Percentiles rank a stretch among this genome's conserved stretches.
Evolutionary conservation across 108 stramenopile species (phyloP).

Genomic region (Pseudonitzschia pungens): DNA sequence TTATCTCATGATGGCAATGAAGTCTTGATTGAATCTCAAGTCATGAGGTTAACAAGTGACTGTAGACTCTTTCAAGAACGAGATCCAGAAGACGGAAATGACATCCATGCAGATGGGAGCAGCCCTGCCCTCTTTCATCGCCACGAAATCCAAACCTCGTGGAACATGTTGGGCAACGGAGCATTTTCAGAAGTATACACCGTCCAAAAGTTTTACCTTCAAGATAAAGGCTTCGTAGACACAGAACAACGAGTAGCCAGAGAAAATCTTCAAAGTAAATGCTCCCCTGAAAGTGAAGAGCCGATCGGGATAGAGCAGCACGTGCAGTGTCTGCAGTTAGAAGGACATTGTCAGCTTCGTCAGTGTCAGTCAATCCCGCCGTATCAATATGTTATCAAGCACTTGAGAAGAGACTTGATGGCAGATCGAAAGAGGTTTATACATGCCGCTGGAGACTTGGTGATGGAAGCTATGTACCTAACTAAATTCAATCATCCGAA

Average conservation of each 20-base stretch:
- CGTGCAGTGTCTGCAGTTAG: slow-evolving; percentile 12
- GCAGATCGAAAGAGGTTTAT: slow-evolving; percentile 29
- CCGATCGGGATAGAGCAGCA: background rate
- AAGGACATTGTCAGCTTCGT: background rate
- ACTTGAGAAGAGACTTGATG: slow-evolving; percentile 39
- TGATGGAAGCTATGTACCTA: slow-evolving; percentile 74
- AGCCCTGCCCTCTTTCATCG: slow-evolving; percentile 29
- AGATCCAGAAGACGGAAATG: background rate
- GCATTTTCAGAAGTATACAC: slow-evolving; percentile 60
- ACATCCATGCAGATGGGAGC: background rate
- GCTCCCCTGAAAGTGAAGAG: background rate
- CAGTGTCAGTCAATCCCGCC: background rate
- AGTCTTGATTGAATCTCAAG: slow-evolving; percentile 17
- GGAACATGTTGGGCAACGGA: slow-evolving; percentile 47
- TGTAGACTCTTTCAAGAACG: slow-evolving; percentile 12
- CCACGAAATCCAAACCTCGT: slow-evolving; percentile 37
- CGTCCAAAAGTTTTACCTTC: slow-evolving; percentile 10
- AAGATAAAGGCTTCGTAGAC: slow-evolving; percentile 14
- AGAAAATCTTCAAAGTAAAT: background rate
- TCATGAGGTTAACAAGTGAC: slow-evolving; percentile 12
- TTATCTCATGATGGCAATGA: background rate
- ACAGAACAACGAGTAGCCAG: background rate
- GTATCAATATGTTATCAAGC: slow-evolving; percentile 63
- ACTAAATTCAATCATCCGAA: slow-evolving; percentile 67
- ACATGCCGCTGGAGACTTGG: slow-evolving; percentile 66